Evolutionary conservation across 306 rosid species (phyloP).

Genomic region (Ormosia emarginata): DNA sequence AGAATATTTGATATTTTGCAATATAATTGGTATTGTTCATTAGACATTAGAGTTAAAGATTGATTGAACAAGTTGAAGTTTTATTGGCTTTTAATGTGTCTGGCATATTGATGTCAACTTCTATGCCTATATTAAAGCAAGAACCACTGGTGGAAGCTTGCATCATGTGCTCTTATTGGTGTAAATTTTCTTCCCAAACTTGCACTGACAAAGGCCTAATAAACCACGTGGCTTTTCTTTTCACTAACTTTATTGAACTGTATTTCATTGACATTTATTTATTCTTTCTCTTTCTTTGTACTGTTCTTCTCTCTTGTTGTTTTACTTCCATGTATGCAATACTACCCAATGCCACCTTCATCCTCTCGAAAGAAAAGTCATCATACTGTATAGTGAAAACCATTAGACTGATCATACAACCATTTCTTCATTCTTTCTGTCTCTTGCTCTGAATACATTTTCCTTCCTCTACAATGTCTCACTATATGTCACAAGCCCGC

Average conservation of each 20-base stretch:
- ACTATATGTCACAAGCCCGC: no score
- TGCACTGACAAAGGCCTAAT: neutral
- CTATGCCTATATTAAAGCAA: neutral
- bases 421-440: no score
- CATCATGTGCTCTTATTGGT: neutral
- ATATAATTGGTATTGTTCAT: neutral
- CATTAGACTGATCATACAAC: neutral
- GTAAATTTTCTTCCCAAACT: neutral
- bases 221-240: neutral
- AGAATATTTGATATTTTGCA: neutral
- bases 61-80: neutral
- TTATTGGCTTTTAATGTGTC: neutral
- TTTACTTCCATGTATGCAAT: neutral
- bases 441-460: no score
- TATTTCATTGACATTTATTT: no score
- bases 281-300: no score
- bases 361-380: neutral
- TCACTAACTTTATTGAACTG: no score
- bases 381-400: neutral
- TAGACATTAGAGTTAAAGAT: neutral
- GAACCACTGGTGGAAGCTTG: neutral
- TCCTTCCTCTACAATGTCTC: no score
- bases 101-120: neutral
- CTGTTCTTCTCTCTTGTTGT: no score
- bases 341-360: neutral